phyloP scores from a whole-genome alignment of 768 basidiomycete genomes.

The Mrakia frigida region DNA sequence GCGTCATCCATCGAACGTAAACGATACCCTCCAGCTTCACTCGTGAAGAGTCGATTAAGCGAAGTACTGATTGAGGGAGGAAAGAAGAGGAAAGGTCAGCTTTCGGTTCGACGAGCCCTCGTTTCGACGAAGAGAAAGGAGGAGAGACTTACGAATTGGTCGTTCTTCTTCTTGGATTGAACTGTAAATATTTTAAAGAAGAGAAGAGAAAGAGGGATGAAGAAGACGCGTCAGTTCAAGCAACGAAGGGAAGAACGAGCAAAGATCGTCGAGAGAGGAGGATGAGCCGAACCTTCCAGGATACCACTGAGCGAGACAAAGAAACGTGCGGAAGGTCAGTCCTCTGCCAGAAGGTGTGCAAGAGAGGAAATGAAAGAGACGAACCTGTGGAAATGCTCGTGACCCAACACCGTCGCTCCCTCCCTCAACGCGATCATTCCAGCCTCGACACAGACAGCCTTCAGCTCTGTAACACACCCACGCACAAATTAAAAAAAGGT shows the following conservation, averaged over 20 bases:
- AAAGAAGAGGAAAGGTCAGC: not conserved
- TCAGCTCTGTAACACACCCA: constrained; percentile 50
- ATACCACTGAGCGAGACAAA: not conserved
- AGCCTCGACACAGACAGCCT: constrained; percentile 98
- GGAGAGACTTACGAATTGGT: constrained; percentile 49
- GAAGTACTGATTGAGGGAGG: not conserved
- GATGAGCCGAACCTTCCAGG: constrained; percentile 2
- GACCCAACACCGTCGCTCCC: constrained; percentile 77
- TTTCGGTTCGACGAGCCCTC: no score
- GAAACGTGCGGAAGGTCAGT: not conserved
- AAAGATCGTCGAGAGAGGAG: not conserved
- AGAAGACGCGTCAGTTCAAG: constrained; percentile 78
- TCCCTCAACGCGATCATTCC: constrained; percentile 97
- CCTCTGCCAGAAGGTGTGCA: not conserved
- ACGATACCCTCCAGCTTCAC: no score
- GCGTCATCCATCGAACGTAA: no score
- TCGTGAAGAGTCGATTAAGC: not conserved
- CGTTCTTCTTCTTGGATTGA: constrained; percentile 99
- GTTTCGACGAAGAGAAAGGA: not conserved
- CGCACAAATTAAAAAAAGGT: not conserved
- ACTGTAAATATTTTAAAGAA: constrained; percentile 53
- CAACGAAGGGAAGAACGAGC: not conserved
- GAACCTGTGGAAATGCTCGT: constrained; percentile 86
- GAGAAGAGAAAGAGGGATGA: constrained; percentile 36
- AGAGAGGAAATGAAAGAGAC: not conserved